A percentile compares a stretch with the other conserved stretches of the same genome.
Conservation (phyloP, 2,329 filamentous ascomycete genomes). For the Raffaelea arxii region DNA sequence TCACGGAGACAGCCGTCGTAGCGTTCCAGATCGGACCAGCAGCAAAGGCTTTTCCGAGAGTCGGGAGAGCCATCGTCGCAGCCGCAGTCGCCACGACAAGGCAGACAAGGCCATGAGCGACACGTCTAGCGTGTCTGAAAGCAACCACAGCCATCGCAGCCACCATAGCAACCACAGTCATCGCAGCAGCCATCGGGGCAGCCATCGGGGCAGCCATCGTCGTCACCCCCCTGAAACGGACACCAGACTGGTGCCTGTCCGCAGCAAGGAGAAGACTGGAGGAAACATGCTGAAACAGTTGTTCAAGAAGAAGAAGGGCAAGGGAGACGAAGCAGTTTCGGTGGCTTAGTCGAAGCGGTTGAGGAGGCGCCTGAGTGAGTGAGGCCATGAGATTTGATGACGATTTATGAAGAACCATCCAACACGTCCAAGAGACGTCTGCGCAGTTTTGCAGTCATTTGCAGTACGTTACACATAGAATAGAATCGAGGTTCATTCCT, state of each 20-base stretch:
- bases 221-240: too few species aligned
- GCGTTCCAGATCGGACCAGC: constrained; percentile 17
- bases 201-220: constrained; percentile 21
- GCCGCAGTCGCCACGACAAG: constrained; percentile 13
- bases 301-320: constrained; percentile 44
- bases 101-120: constrained; percentile 14
- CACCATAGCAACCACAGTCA: constrained; percentile 15
- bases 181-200: not conserved
- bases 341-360: not conserved
- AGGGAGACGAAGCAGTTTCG: constrained; percentile 7
- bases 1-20: too few species aligned
- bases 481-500: too few species aligned
- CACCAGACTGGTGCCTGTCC: not conserved
- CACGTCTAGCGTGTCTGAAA: constrained; percentile 17
- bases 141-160: constrained; percentile 17
- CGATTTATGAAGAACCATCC: too few species aligned
- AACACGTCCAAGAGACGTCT: too few species aligned
- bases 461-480: too few species aligned
- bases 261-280: constrained; percentile 24
- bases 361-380: too few species aligned
- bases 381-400: too few species aligned
- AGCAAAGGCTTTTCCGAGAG: constrained; percentile 15
- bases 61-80: constrained; percentile 18
- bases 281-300: constrained; percentile 47
- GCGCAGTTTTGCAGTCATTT: too few species aligned